Conservation (phyloP, 345 rosid species). For the Syzygium aromaticum region DNA sequence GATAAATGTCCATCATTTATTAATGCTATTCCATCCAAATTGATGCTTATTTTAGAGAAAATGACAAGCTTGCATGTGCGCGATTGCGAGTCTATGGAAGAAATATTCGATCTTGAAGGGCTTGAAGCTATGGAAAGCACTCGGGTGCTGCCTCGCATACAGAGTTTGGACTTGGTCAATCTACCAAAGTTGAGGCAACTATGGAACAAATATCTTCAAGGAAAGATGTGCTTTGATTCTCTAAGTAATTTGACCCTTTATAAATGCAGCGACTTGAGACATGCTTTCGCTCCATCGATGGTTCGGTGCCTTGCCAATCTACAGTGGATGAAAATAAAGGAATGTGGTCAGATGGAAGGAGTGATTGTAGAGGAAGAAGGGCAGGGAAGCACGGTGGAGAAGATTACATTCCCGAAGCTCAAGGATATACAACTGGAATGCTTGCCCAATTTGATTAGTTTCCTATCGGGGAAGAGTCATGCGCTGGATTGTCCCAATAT, state of each 20-base stretch:
- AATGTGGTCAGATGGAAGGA: not conserved
- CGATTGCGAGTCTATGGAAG: not conserved
- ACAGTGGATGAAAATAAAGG: not conserved
- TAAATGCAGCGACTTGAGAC: not conserved
- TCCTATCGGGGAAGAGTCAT: not conserved
- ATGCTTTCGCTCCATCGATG: not conserved
- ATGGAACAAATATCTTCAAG: not conserved
- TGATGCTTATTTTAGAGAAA: not conserved
- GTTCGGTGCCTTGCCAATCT: not conserved
- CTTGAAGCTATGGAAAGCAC: not conserved
- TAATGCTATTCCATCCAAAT: not conserved
- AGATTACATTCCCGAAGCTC: not conserved
- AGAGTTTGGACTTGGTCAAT: not conserved
- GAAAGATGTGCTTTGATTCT: not conserved
- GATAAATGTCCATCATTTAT: not conserved
- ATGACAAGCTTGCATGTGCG: not conserved
- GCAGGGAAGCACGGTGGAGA: not conserved
- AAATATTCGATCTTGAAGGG: not conserved
- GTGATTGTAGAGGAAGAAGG: not conserved
- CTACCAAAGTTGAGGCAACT: not conserved
- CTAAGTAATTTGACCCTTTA: not conserved
- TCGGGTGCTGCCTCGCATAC: fast-evolving
- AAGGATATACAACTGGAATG: fast-evolving
- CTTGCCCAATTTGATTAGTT: not conserved
- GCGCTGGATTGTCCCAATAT: not conserved